Conservation (phyloP, 2,329 filamentous ascomycete species). For the Akanthomyces lecanii region DNA sequence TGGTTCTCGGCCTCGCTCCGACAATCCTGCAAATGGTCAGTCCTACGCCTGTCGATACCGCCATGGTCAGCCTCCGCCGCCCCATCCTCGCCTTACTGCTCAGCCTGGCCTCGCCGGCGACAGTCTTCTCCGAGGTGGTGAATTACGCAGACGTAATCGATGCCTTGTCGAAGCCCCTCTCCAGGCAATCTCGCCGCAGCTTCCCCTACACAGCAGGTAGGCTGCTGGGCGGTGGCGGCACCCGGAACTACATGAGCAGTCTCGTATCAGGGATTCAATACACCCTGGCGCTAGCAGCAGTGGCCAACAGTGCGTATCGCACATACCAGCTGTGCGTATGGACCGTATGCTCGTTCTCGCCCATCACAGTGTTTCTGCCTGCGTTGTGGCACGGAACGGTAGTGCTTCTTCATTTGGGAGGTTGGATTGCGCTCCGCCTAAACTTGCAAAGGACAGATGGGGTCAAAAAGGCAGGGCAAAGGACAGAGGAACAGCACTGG, state of each 20-base stretch:
- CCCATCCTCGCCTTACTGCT: slow-evolving; percentile 2
- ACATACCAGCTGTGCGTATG: slow-evolving; percentile 12
- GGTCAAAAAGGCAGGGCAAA: background rate
- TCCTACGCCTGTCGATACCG: slow-evolving; percentile 6
- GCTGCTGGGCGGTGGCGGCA: background rate
- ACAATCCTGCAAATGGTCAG: slow-evolving; percentile 3
- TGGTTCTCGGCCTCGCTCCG: background rate
- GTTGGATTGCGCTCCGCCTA: background rate
- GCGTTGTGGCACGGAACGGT: slow-evolving; percentile 4
- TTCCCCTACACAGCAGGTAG: slow-evolving; percentile 3
- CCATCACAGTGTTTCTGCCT: background rate
- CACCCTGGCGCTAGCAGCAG: background rate
- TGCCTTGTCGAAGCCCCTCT: background rate
- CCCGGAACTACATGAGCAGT: background rate
- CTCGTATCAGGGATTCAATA: background rate
- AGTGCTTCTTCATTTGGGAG: background rate
- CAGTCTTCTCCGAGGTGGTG: background rate
- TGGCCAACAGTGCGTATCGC: slow-evolving; percentile 9
- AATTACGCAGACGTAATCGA: background rate
- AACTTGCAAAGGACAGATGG: background rate
- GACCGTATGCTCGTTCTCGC: slow-evolving; percentile 8
- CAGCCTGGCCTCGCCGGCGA: background rate
- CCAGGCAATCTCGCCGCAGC: background rate
- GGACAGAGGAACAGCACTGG: background rate
- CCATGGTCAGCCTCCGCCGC: background rate